These are phyloP conservation scores for Avena eriantha DNA, from an alignment of 176 grass and related monocot genomes.

Conservation along the genomic window DNA sequence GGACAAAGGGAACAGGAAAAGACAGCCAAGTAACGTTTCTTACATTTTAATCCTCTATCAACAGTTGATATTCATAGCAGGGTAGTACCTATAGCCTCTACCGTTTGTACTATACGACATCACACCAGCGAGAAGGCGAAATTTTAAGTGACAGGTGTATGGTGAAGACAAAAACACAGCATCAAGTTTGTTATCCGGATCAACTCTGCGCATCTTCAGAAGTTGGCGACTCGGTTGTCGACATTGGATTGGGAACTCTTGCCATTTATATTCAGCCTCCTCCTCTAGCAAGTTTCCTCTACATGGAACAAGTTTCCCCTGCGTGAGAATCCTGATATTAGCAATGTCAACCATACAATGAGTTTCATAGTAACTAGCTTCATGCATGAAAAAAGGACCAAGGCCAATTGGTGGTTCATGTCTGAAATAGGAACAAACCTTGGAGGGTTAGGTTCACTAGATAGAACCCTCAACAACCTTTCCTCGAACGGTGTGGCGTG, in stretches of 20 bases:
- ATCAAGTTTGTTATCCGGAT: not conserved
- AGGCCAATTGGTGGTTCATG: not conserved
- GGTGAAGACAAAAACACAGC: not conserved
- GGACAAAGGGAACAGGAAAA: not conserved
- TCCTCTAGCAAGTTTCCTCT: conserved; percentile 3
- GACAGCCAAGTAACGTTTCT: not conserved
- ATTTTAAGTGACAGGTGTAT: not conserved
- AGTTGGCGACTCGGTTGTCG: not conserved
- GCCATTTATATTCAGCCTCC: not conserved
- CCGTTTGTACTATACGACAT: conserved; percentile 21
- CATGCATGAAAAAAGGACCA: not conserved
- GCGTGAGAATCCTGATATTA: not conserved
- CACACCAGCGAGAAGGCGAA: not conserved
- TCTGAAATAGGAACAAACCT: conserved; percentile 45
- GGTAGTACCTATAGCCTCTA: conserved; percentile 3
- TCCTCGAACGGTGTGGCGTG: conserved; percentile 78
- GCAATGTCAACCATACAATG: not conserved
- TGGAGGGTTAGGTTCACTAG: conserved; percentile 47
- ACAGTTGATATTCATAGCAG: conserved; percentile 6
- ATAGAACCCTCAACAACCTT: conserved; percentile 73
- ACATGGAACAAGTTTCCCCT: conserved; percentile 39
- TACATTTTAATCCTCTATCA: not conserved
- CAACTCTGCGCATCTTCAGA: not conserved
- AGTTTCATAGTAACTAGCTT: not conserved
- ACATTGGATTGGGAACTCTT: not conserved